Evolutionary conservation across 352 stramenopile genomes (phyloP).

Genomic region (Globisporangium mamillatum): DNA sequence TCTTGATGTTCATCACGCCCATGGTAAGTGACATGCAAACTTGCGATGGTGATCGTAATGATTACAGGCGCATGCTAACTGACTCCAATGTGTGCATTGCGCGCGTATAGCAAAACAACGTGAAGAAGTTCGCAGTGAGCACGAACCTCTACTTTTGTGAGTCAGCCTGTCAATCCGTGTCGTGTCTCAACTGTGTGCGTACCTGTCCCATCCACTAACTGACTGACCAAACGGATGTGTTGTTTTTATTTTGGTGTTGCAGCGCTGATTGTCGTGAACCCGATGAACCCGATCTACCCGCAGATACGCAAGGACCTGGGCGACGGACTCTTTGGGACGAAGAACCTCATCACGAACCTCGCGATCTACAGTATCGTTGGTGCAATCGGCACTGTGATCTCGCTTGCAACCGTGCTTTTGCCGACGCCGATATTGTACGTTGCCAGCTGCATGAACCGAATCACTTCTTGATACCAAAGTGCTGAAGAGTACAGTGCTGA

Average conservation of each 20-base stretch:
- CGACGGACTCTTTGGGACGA: slow-evolving; percentile 40
- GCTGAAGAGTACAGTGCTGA: neutral
- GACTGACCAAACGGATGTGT: neutral
- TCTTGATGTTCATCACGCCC: slow-evolving; percentile 56
- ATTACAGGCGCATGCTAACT: neutral
- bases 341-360: slow-evolving; percentile 63
- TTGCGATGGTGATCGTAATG: slow-evolving; percentile 20
- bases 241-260: neutral
- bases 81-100: neutral
- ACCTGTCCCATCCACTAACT: neutral
- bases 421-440: slow-evolving; percentile 64
- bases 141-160: slow-evolving; percentile 82
- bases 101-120: slow-evolving; percentile 43
- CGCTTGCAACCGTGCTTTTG: slow-evolving; percentile 52
- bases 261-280: slow-evolving; percentile 62
- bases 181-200: neutral
- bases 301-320: slow-evolving; percentile 47
- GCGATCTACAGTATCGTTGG: slow-evolving; percentile 66
- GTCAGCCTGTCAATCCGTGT: slow-evolving; percentile 11
- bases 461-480: neutral
- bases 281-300: slow-evolving; percentile 60
- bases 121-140: slow-evolving; percentile 76
- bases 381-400: slow-evolving; percentile 57
- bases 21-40: slow-evolving; percentile 35
- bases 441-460: neutral